Evolutionary conservation across 345 rosid species (phyloP), one percentile per base, ranked within the genome.

Genomic region (Salix caprea): DNA sequence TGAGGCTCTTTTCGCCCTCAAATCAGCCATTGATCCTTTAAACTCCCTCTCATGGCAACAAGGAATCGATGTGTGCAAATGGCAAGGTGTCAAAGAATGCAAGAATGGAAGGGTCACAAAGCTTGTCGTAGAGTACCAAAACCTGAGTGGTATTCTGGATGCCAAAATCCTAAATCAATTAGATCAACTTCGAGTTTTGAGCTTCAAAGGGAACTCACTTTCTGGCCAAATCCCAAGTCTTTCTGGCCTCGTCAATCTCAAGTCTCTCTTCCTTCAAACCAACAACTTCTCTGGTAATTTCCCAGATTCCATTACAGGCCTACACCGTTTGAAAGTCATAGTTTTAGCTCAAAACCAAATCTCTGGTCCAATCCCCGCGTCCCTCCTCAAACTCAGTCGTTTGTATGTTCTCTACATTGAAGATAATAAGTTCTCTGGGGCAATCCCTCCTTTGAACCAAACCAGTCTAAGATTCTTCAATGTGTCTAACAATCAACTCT

Each of bases 141-240:
- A 92, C 82, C 85, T 93, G 77, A 87, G 85, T 0, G 98, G 99
- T 5, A 74, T 84, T 71, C 82, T 93, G 7, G 88, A 91, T 42
- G 81, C 68, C 30, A 80, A 77, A 75, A 81, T 64, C 77, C 42
- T 96, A 70, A 90, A 90, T 70, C 91, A 80, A 44, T 76, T 96
- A 64, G 96, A 93, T 74, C 98, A 93, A 72, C 91, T 96, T 16
- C 88, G 99, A 5, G 99, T 96, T 14, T 74, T 96, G 69, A 96
- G 99, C 74, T 89, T 96, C 85, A 96, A 96, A 75, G 86, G 90
- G 2, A 96, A 96, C 83, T 89, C 92, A 8, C 77, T 96, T 80
- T 86, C 96, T 5, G 99, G 99, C 26, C 80, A 82, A 74, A 83
- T 91, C 74, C 98, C 98, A 8, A 74, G 79, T 65, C 83, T 96